These are phyloP conservation scores for Kazachstania sp. DNA, from an alignment of 1,139 yeast species.

Conservation along the genomic window DNA sequence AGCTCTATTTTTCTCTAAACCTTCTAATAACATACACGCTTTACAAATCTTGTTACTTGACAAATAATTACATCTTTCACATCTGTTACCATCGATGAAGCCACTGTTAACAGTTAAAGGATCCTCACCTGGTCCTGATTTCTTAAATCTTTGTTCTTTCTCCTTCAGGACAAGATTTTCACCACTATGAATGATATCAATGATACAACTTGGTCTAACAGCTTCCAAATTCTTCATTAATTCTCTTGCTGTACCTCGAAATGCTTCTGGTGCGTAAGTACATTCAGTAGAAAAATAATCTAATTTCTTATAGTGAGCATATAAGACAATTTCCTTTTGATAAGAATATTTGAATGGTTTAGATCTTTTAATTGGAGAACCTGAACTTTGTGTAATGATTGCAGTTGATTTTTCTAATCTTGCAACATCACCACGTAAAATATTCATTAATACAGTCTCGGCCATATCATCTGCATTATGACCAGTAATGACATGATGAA, in stretches of 20 bases:
- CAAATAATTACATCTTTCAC: constrained; percentile 86
- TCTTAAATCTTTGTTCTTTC: constrained; percentile 27
- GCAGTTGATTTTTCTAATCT: constrained; percentile 85
- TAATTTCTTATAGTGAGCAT: constrained; percentile 91
- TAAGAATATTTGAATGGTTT: constrained; percentile 95
- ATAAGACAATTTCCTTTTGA: constrained; percentile 93
- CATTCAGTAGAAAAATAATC: constrained; percentile 98
- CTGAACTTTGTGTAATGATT: constrained; percentile 70
- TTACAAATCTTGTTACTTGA: constrained; percentile 85
- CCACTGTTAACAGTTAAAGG: constrained; percentile 6
- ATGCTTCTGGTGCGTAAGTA: constrained; percentile 97
- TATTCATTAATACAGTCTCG: constrained; percentile 92
- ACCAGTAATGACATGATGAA: constrained; percentile 91
- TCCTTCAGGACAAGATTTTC: constrained; percentile 63
- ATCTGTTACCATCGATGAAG: constrained; percentile 56
- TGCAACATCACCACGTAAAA: constrained; percentile 92
- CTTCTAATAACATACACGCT: constrained; percentile 83
- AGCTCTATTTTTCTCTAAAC: no score
- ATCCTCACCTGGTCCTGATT: constrained; percentile 24
- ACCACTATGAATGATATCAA: constrained; percentile 91
- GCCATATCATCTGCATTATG: constrained; percentile 99
- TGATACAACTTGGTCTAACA: constrained; percentile 84
- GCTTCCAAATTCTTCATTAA: constrained; percentile 83
- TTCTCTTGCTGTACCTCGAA: constrained; percentile 93
- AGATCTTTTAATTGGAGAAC: constrained; percentile 79